Conservation (phyloP, 306 rosid genomes). For the Begonia peltatifolia region DNA sequence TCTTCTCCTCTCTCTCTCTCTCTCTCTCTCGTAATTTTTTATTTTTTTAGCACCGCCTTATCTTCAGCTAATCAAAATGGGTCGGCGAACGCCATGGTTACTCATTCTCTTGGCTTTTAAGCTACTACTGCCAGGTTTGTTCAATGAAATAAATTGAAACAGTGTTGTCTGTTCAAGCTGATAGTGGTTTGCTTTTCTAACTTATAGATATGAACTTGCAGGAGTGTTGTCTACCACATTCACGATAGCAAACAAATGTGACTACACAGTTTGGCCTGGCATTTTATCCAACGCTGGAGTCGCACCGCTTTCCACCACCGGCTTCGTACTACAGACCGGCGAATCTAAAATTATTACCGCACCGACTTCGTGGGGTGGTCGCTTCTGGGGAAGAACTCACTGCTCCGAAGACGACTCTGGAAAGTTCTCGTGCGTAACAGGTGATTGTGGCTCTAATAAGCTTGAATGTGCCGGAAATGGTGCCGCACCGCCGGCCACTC, state of each 20-base stretch:
- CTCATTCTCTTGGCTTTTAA: no score
- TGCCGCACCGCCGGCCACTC: constrained; percentile 41
- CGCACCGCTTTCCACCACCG: constrained; percentile 44
- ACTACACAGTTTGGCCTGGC: constrained; percentile 83
- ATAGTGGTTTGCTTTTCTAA: no score
- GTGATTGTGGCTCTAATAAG: constrained; percentile 48
- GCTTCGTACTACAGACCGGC: constrained; percentile 47
- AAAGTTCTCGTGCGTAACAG: constrained; percentile 55
- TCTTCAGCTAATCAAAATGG: no score
- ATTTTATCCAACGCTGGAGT: constrained; percentile 76
- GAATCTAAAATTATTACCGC: constrained; percentile 49
- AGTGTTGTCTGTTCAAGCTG: no score
- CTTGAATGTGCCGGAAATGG: constrained; percentile 33
- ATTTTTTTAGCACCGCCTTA: no score
- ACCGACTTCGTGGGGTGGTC: constrained; percentile 77
- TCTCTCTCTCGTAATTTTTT: no score
- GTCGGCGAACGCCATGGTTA: no score
- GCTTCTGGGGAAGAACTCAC: constrained; percentile 81
- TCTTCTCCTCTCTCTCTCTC: no score
- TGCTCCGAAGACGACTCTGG: constrained; percentile 45
- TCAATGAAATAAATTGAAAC: no score
- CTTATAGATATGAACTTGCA: constrained; percentile 7
- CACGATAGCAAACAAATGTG: constrained; percentile 71
- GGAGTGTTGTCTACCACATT: constrained; percentile 54
- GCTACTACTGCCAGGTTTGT: no score